A percentile compares a stretch with the other conserved stretches of the same genome.
phyloP scores from a whole-genome alignment of 1,139 yeast genomes.

The Saccharomycopsis crataegensis region DNA sequence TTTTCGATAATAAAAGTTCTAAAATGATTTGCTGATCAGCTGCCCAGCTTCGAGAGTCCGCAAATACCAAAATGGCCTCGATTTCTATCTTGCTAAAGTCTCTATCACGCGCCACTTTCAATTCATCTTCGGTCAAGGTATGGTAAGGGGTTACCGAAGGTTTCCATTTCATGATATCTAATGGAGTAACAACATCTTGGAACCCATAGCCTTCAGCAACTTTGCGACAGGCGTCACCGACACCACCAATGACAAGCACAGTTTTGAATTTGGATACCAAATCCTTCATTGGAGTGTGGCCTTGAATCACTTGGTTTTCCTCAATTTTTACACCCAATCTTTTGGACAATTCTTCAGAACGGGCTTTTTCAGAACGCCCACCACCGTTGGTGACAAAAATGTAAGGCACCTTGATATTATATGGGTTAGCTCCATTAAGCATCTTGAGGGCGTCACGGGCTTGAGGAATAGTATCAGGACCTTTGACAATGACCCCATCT shows the following conservation, averaged over 20 bases:
- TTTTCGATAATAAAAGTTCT: conserved; percentile 63
- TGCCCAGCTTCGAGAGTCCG: conserved; percentile 84
- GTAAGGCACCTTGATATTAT: conserved; percentile 75
- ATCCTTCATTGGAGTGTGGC: conserved; percentile 85
- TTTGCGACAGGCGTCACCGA: conserved; percentile 71
- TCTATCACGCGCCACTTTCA: conserved; percentile 43
- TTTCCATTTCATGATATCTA: conserved; percentile 77
- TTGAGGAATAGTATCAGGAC: conserved; percentile 73
- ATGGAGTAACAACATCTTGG: conserved; percentile 67
- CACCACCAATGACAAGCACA: conserved; percentile 80
- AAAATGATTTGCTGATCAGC: conserved; percentile 83
- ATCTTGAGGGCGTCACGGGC: conserved; percentile 63
- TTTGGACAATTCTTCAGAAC: conserved; percentile 61
- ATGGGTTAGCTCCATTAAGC: conserved; percentile 70
- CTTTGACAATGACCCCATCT: conserved; percentile 75
- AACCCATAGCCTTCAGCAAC: conserved; percentile 77
- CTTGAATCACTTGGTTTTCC: conserved; percentile 76
- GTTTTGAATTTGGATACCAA: conserved; percentile 57
- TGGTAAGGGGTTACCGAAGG: conserved; percentile 81
- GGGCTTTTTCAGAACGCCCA: conserved; percentile 67
- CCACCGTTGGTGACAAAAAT: conserved; percentile 87
- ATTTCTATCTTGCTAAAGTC: conserved; percentile 59
- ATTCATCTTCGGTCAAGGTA: conserved; percentile 65
- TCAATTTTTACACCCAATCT: conserved; percentile 55
- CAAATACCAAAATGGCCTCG: conserved; percentile 72